Evolutionary conservation across 2,329 filamentous ascomycete species (phyloP), one percentile per base, ranked within the genome.

Genomic region (Zopfia rhizophila): DNA sequence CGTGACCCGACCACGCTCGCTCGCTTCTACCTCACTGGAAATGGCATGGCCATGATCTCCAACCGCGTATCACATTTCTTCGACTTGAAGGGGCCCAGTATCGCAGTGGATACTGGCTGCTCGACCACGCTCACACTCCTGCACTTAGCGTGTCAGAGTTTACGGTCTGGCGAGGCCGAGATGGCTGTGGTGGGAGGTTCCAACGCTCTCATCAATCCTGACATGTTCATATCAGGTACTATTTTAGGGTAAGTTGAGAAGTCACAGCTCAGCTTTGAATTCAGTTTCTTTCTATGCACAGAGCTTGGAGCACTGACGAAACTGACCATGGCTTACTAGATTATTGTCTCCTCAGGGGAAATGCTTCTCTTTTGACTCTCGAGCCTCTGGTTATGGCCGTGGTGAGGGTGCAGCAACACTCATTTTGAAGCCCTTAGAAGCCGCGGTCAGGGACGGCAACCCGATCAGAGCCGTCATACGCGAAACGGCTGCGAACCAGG

Each of bases 51-150:
- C 2, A 68, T 73, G 53, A n/a, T 66, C 8, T 60, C 65, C 2
- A 73, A 73, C 31, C 60, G 70, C 0, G 32, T 73, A 1, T 69
- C 65, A 6, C 64, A 69, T 49, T 68, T 67, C 43, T 69, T 70
- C 24, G 58, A 72, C 32, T 52, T 71, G 2, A 48, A 57, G 10
- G 70, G 69, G 2, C 58, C 68, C 4, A 64, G 60, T 28, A 61
- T 72, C 24, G 67, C 64, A 21, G 36, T 73, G 11, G 69, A 72
- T 17, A 73, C 71, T 2, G 70, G 61, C 1, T 73, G 70, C 43
- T 69, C 65, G 0, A 60, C 60, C 0, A 61, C 53, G 25, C 30
- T 72, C 18, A 64, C 10, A 45, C 67, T 51, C 17, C 58, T 49
- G 52, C 68, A 61, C 25, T 24, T 41, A 12, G 58, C 52, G 3